phyloP scores from a whole-genome alignment of 305 asterid genomes.

The Fraxinus sp. region DNA sequence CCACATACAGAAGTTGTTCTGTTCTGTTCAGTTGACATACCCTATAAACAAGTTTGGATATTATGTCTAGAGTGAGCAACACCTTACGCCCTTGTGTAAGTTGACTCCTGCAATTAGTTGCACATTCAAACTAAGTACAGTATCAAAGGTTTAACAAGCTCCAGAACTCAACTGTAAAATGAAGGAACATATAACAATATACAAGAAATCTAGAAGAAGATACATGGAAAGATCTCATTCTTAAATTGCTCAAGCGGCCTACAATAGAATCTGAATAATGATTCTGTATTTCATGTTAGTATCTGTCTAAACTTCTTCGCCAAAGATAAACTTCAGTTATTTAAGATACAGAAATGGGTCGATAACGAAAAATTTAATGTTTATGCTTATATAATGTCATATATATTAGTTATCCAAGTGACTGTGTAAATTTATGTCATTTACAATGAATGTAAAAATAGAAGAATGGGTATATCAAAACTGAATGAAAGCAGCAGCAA shows the following conservation, averaged over 20 bases:
- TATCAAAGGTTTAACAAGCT: constrained; percentile 19
- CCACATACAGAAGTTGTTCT: constrained; percentile 3
- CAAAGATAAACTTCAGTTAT: not conserved
- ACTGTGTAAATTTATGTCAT: not conserved
- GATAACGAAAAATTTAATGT: not conserved
- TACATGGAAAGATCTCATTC: not conserved
- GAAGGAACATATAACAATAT: not conserved
- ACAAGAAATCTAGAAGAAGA: constrained; percentile 9
- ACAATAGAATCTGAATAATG: not conserved
- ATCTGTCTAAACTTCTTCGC: not conserved
- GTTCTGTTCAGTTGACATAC: constrained; percentile 42
- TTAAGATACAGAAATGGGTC: not conserved
- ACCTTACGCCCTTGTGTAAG: constrained; percentile 96
- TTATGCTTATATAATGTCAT: not conserved
- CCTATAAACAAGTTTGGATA: constrained; percentile 70
- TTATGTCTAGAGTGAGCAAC: constrained; percentile 82
- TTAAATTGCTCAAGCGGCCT: not conserved
- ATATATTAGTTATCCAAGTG: not conserved
- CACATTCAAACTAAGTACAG: constrained; percentile 21
- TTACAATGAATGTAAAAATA: not conserved
- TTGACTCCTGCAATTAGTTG: constrained; percentile 63
- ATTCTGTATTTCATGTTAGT: not conserved
- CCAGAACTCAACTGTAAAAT: constrained; percentile 17
- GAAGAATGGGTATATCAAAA: not conserved
- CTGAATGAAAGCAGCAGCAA: not conserved